These are phyloP conservation scores for Cyamopsis tetragonoloba DNA, from an alignment of 306 rosid species.

Conservation along the genomic window DNA sequence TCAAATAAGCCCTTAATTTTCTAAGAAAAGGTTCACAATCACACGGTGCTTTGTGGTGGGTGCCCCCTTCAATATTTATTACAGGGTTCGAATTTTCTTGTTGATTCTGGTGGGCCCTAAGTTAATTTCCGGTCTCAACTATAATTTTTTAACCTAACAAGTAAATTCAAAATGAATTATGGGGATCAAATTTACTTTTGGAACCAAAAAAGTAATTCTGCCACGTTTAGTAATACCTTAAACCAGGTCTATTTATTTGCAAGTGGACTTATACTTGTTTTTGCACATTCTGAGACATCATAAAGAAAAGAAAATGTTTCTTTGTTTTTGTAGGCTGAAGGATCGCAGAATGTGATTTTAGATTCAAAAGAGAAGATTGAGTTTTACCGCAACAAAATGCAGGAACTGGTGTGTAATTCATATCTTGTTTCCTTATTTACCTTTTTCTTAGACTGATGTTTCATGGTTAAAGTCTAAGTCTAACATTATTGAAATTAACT, in stretches of 20 bases:
- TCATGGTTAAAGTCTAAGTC: conserved; percentile 4
- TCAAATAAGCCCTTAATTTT: too few species aligned
- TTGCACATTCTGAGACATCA: conserved; percentile 16
- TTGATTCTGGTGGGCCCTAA: not conserved
- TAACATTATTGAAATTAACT: conserved; percentile 8
- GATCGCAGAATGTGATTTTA: conserved; percentile 50
- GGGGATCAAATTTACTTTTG: not conserved
- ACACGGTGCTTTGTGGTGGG: too few species aligned
- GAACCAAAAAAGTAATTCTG: not conserved
- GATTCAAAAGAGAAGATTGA: conserved; percentile 89
- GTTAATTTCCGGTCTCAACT: not conserved
- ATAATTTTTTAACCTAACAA: not conserved
- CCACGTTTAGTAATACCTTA: not conserved
- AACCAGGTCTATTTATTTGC: not conserved
- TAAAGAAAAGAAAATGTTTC: not conserved
- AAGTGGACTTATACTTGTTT: conserved; percentile 2
- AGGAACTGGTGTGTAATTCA: conserved; percentile 80
- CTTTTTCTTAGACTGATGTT: conserved; percentile 14
- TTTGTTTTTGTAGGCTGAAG: conserved; percentile 55
- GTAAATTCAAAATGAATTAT: not conserved
- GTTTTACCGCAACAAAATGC: conserved; percentile 85
- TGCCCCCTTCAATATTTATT: not conserved
- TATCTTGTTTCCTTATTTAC: conserved; percentile 21
- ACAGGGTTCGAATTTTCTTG: not conserved
- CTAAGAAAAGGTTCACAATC: too few species aligned